Evolutionary conservation across 352 stramenopile genomes (phyloP), one percentile per base, ranked within the genome.

Genomic region (Ophiocytium majus): DNA sequence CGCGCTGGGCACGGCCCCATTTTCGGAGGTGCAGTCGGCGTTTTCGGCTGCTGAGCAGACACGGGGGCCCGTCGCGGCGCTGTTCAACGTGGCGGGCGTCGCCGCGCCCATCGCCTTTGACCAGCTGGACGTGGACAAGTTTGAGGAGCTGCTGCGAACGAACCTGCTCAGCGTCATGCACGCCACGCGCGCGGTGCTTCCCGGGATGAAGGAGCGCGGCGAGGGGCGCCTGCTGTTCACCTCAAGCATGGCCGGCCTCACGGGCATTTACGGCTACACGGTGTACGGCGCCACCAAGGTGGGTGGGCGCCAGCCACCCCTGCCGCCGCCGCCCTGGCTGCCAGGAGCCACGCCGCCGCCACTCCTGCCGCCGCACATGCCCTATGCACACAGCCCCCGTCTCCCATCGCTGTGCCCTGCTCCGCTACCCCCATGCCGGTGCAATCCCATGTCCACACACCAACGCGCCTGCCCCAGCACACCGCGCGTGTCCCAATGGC

Each of bases 281-380:
- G 91, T 92, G 0, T 98, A 97, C 89, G 92, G 90, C 78, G 92
- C 94, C 0, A 93, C 92, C 43, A 98, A 98, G 35, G 66, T 78
- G 35, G 5, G 66, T 71, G 57, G 28, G 23, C 28, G 23, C 28
- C 28, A 28, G 28, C 23, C 57, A n/a, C n/a, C n/a, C n/a, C n/a
- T n/a, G n/a, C n/a, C n/a, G n/a, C n/a, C n/a, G n/a, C n/a, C n/a
- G n/a, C n/a, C n/a, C n/a, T n/a, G n/a, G n/a, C n/a, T n/a, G n/a
- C n/a, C n/a, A n/a, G n/a, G n/a, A n/a, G n/a, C n/a, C n/a, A n/a
- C n/a, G n/a, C n/a, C n/a, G n/a, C n/a, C n/a, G n/a, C n/a, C n/a
- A n/a, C n/a, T n/a, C n/a, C n/a, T n/a, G n/a, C n/a, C n/a, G n/a
- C n/a, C n/a, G n/a, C n/a, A n/a, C n/a, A n/a, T n/a, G n/a, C n/a